Evolutionary conservation across 2,329 filamentous ascomycete genomes (phyloP), one percentile per base, ranked within the genome.

Genomic region (Penicillium sp.): DNA sequence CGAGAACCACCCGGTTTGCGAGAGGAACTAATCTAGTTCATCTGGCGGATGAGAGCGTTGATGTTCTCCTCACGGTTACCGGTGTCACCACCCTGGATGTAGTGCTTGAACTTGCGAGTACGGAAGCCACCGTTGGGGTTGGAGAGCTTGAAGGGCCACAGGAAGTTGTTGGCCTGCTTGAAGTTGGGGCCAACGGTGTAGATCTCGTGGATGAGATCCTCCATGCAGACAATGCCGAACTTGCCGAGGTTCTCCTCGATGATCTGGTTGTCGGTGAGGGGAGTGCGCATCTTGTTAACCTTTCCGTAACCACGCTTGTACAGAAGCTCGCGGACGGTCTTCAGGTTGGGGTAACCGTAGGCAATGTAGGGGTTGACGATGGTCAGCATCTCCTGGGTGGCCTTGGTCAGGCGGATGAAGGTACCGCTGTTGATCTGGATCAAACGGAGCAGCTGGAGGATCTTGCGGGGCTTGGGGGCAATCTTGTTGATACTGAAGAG

Each of bases 401-500:
- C 95, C 90, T 98, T 99, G 84, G 93, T 98, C 77, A 97, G 85
- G 77, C 88, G 89, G 82, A 99, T 85, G 84, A 99, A 99, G 81
- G 97, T 92, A 81, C 93, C 95, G 81, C 96, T 98, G 91, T 99
- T 99, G 90, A 99, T 99, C 86, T 99, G 95, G 75, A 99, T 89
- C 69, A 99, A 92, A 86, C 95, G 93, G 79, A 99, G 93, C 62
- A 99, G 91, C 85, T 99, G 95, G 73, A 99, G 88, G 77, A 96
- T 98, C 89, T 99, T 99, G 87, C 95, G 93, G 82, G 96, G 96
- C 91, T 99, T 98, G 73, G 95, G 95, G 78, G 96, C 88, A 75
- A 99, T 98, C 91, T 99, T 99, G 91, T 98, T 98, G 92, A 99
- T 98, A 96, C 93, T 89, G 64, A 7, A 23, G 21, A 27, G 3